phyloP scores from a whole-genome alignment of 352 stramenopile species.

The Globisporangium yorkense region DNA sequence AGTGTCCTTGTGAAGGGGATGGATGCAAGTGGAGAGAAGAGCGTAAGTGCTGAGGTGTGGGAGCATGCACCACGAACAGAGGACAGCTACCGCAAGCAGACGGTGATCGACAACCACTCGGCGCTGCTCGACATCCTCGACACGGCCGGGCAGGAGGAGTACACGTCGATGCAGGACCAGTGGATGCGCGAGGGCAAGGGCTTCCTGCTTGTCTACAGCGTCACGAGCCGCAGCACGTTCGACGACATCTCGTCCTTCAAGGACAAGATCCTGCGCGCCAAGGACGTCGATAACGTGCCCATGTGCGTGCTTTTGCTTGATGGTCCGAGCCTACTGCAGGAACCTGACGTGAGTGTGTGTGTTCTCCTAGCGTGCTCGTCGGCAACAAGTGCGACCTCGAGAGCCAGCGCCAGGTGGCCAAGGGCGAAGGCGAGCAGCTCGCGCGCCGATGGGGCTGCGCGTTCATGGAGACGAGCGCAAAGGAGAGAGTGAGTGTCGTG shows the following conservation, averaged over 20 bases:
- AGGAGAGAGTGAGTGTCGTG: slow-evolving; percentile 57
- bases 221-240: slow-evolving; percentile 87
- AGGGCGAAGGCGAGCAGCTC: slow-evolving; percentile 56
- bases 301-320: slow-evolving; percentile 31
- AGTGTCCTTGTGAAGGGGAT: slow-evolving; percentile 3
- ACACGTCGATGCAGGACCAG: slow-evolving; percentile 90
- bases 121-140: slow-evolving; percentile 88
- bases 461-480: slow-evolving; percentile 88
- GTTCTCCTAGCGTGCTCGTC: slow-evolving; percentile 54
- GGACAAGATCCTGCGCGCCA: slow-evolving; percentile 87
- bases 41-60: slow-evolving; percentile 2
- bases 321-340: too few species aligned
- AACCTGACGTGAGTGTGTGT: not conserved
- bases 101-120: slow-evolving; percentile 77
- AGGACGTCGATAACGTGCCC: slow-evolving; percentile 82
- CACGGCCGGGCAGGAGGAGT: slow-evolving; percentile 90
- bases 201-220: slow-evolving; percentile 88
- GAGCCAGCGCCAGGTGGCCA: slow-evolving; percentile 60
- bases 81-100: slow-evolving; percentile 91
- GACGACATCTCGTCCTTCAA: slow-evolving; percentile 87
- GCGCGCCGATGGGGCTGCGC: slow-evolving; percentile 72
- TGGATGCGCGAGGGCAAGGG: slow-evolving; percentile 92
- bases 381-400: slow-evolving; percentile 88
- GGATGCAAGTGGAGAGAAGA: not conserved
- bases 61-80: slow-evolving; percentile 32